These are phyloP conservation scores for Gynandropsis gynandra DNA, from an alignment of 345 rosid species.

Conservation along the genomic window DNA sequence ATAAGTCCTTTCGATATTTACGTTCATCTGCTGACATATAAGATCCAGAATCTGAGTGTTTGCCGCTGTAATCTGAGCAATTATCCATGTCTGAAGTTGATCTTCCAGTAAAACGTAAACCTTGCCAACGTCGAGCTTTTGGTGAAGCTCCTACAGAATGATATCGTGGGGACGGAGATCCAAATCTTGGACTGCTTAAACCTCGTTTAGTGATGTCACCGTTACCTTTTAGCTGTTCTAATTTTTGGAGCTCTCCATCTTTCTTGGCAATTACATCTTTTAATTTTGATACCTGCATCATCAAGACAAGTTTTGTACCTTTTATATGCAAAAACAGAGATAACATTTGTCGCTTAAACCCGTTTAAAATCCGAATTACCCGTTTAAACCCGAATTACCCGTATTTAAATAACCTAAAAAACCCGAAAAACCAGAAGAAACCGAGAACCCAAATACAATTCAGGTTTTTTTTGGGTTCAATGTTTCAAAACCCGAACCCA, in stretches of 20 bases:
- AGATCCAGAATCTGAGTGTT: constrained; percentile 48
- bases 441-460: too few relatives aligned
- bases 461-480: too few relatives aligned
- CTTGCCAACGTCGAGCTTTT: constrained; percentile 24
- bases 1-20: constrained; percentile 23
- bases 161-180: constrained; percentile 52
- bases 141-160: constrained; percentile 39
- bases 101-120: constrained; percentile 31
- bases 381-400: too few relatives aligned
- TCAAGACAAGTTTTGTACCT: too few relatives aligned
- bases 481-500: too few relatives aligned
- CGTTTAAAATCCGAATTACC: too few relatives aligned
- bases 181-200: constrained; percentile 31
- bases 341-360: too few relatives aligned
- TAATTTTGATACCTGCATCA: constrained; percentile 53
- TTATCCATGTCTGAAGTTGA: constrained; percentile 48
- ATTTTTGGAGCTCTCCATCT: constrained; percentile 64
- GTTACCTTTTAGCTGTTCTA: constrained; percentile 37
- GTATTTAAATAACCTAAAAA: too few relatives aligned
- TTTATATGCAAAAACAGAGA: too few relatives aligned
- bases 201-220: constrained; percentile 33
- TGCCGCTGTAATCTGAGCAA: constrained; percentile 45
- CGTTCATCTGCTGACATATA: constrained; percentile 39
- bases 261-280: constrained; percentile 54
- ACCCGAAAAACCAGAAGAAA: too few relatives aligned